Conservation (phyloP, 306 rosid genomes). For the Quercus wislizeni region DNA sequence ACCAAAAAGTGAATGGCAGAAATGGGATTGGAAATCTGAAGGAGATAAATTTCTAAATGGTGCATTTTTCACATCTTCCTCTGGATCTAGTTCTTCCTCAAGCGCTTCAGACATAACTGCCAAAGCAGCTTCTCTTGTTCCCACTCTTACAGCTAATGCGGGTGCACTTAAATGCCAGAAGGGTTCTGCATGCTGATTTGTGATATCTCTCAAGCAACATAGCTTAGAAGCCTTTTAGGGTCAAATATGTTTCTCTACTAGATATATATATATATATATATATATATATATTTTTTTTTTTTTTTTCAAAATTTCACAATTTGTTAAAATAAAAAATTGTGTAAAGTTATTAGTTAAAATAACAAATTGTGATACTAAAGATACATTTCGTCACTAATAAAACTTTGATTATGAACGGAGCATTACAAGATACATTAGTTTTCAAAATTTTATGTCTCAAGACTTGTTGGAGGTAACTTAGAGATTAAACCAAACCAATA, state of each 20-base stretch:
- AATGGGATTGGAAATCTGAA: constrained; percentile 94
- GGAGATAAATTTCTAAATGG: constrained; percentile 77
- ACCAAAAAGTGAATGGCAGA: constrained; percentile 70
- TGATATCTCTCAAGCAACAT: constrained; percentile 29
- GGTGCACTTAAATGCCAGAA: constrained; percentile 73
- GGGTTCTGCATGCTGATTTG: constrained; percentile 73
- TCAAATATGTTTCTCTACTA: constrained; percentile 28
- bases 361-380: too few relatives aligned
- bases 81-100: constrained; percentile 82
- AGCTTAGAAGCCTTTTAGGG: constrained; percentile 11
- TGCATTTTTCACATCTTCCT: constrained; percentile 57
- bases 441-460: too few relatives aligned
- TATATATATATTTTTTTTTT: not conserved
- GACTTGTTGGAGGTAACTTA: too few relatives aligned
- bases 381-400: too few relatives aligned
- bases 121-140: constrained; percentile 76
- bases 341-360: too few relatives aligned
- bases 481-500: not conserved
- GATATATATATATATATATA: not conserved
- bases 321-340: too few relatives aligned
- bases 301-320: not conserved
- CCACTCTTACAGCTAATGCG: constrained; percentile 54
- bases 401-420: too few relatives aligned
- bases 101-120: constrained; percentile 94
- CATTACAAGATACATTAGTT: too few relatives aligned